Percentiles rank a stretch among this genome's conserved stretches.
Evolutionary conservation across 1,284 basidiomycete genomes (phyloP).

Genomic region (Kwoniella shivajii): DNA sequence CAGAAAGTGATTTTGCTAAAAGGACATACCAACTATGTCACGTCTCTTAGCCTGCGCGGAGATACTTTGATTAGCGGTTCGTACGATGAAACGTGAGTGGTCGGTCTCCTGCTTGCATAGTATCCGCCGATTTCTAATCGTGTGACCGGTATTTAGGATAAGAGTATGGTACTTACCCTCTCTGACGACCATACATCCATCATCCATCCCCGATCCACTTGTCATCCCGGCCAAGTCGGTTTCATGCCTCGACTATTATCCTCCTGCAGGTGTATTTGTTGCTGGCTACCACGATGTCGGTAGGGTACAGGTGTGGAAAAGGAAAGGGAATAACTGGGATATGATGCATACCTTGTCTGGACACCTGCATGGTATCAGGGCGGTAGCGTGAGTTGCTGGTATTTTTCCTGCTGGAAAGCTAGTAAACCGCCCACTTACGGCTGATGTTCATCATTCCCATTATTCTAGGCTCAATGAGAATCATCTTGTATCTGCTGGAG

Average conservation of each 20-base stretch:
- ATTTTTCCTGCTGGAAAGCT: no score
- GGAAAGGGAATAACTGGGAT: slow-evolving; percentile 66
- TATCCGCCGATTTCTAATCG: not conserved
- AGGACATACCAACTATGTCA: slow-evolving; percentile 86
- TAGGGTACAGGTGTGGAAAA: slow-evolving; percentile 74
- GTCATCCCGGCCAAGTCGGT: slow-evolving; percentile 69
- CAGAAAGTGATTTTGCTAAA: slow-evolving; percentile 74
- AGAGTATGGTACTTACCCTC: slow-evolving; percentile 83
- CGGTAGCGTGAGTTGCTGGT: slow-evolving; percentile 46
- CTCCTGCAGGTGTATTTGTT: slow-evolving; percentile 83
- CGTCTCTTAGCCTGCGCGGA: slow-evolving; percentile 74
- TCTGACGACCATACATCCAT: slow-evolving; percentile 54
- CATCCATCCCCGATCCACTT: slow-evolving; percentile 18
- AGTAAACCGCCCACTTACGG: not conserved
- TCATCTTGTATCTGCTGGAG: slow-evolving; percentile 84
- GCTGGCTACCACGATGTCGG: slow-evolving; percentile 92
- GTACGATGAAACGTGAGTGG: slow-evolving; percentile 72
- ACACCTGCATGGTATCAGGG: slow-evolving; percentile 49
- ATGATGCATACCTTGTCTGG: slow-evolving; percentile 81
- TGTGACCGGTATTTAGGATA: slow-evolving; percentile 60
- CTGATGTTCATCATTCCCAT: slow-evolving; percentile 64
- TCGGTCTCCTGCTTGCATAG: not conserved
- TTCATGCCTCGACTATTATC: slow-evolving; percentile 83
- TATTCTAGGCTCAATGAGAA: slow-evolving; percentile 75
- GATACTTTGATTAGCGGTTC: slow-evolving; percentile 75